Evolutionary conservation across 768 basidiomycete genomes (phyloP).

Genomic region (Gelatoporia subvermispora): DNA sequence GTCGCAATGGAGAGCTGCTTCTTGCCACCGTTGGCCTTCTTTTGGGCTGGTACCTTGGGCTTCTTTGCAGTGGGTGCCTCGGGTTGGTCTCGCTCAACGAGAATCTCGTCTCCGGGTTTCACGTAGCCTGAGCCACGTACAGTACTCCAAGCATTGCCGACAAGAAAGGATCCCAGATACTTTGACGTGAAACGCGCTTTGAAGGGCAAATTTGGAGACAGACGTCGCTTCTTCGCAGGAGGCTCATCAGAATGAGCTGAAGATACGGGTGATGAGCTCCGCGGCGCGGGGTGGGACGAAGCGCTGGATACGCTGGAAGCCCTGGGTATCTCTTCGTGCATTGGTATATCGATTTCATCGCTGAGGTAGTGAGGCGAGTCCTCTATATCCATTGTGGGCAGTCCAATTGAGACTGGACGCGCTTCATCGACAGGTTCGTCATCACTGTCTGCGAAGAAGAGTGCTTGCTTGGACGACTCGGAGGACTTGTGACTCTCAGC

Average conservation of each 20-base stretch:
- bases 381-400: background rate
- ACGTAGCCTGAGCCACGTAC: constrained; percentile 70
- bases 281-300: constrained; percentile 24
- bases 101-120: constrained; percentile 54
- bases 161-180: constrained; percentile 65
- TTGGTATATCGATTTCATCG: constrained; percentile 17
- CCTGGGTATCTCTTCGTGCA: constrained; percentile 23
- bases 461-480: constrained; percentile 20
- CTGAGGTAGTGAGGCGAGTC: constrained; percentile 5
- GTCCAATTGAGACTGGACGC: background rate
- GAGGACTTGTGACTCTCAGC: background rate
- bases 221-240: constrained; percentile 51
- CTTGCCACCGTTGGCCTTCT: constrained; percentile 38
- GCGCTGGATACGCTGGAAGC: constrained; percentile 38
- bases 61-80: constrained; percentile 23
- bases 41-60: constrained; percentile 9
- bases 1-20: constrained; percentile 62
- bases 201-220: constrained; percentile 2
- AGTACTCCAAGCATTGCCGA: constrained; percentile 76
- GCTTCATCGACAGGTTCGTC: constrained; percentile 29
- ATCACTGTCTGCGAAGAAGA: constrained; percentile 41
- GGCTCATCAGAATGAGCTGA: constrained; percentile 10
- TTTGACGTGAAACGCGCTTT: constrained; percentile 23
- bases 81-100: constrained; percentile 50
- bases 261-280: constrained; percentile 20